Evolutionary conservation across 2,329 filamentous ascomycete genomes (phyloP).

Genomic region (Colletotrichum sp.): DNA sequence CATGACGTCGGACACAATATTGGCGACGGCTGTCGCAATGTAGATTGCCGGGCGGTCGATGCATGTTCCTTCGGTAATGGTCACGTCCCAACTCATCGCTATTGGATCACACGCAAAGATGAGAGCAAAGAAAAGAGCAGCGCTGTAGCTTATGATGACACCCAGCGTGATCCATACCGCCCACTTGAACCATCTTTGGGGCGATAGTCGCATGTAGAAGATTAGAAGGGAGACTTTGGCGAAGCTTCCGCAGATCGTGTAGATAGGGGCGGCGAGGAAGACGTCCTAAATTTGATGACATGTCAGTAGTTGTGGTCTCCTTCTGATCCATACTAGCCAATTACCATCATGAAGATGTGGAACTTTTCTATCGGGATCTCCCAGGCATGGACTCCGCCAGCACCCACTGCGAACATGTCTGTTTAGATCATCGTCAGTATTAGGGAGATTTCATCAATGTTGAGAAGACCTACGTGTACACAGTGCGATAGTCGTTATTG

Average conservation of each 20-base stretch:
- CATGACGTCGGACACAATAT: constrained; percentile 51
- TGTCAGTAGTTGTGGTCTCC: neutral
- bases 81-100: constrained; percentile 33
- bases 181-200: constrained; percentile 35
- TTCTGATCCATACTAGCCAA: neutral
- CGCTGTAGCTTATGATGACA: constrained; percentile 34
- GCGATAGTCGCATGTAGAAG: constrained; percentile 41
- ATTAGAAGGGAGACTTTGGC: constrained; percentile 42
- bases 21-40: constrained; percentile 50
- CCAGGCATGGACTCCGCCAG: constrained; percentile 34
- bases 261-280: constrained; percentile 32
- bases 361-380: constrained; percentile 31
- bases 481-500: neutral
- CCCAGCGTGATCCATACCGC: constrained; percentile 31
- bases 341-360: constrained; percentile 28
- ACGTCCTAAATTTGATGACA: constrained; percentile 24
- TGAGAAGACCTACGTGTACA: neutral
- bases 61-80: constrained; percentile 38
- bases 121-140: constrained; percentile 37
- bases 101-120: constrained; percentile 42
- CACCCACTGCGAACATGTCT: constrained; percentile 31
- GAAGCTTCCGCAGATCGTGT: constrained; percentile 35
- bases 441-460: no score
- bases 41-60: constrained; percentile 51
- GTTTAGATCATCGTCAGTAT: neutral